A percentile compares a stretch with the other conserved stretches of the same genome.
Conservation (phyloP, 306 rosid genomes). For the Inga laurina region DNA sequence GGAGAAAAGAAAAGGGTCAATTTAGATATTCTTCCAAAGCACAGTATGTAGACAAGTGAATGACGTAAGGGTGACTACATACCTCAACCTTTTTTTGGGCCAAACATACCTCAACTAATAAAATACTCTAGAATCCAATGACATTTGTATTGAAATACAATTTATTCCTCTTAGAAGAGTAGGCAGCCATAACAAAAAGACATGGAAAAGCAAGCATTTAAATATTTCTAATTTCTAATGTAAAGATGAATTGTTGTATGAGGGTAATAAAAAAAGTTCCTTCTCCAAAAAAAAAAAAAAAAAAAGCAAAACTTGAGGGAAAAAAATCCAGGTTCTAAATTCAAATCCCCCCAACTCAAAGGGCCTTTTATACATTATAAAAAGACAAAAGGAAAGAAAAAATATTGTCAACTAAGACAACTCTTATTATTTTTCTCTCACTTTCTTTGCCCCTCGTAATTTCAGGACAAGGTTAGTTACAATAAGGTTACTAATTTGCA, state of each 20-base stretch:
- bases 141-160: neutral
- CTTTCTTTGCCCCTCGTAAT: conserved; percentile 1
- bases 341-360: conserved; percentile 26
- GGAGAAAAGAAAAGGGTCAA: neutral
- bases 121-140: neutral
- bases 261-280: neutral
- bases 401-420: neutral
- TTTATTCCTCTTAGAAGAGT: neutral
- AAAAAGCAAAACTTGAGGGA: neutral
- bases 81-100: neutral
- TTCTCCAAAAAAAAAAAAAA: neutral
- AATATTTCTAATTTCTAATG: neutral
- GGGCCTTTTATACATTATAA: conserved; percentile 4
- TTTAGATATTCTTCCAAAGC: neutral
- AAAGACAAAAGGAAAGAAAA: conserved; percentile 6
- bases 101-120: neutral
- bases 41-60: neutral
- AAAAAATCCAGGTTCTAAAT: neutral
- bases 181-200: neutral
- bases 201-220: neutral
- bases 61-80: conserved; percentile 20
- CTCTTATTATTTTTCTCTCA: neutral
- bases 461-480: neutral
- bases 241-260: neutral
- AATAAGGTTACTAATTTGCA: neutral